Conservation (phyloP, 768 basidiomycete genomes). For the Termitomyces sp. region DNA sequence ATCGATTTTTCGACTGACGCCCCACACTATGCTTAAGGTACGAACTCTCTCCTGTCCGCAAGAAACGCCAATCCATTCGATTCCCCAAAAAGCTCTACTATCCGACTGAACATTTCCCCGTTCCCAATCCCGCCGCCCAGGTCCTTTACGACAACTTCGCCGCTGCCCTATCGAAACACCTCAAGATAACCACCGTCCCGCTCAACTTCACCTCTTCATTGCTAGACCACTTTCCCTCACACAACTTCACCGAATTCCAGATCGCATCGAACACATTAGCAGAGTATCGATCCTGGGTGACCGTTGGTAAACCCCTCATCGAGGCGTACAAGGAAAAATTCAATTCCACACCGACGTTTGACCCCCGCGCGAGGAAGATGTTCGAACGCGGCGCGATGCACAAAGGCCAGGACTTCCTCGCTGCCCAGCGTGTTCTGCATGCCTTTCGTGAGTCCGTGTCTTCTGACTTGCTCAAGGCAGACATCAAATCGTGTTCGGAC, state of each 20-base stretch:
- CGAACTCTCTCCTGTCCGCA: slow-evolving; percentile 21
- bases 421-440: slow-evolving; percentile 20
- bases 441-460: slow-evolving; percentile 20
- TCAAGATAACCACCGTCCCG: slow-evolving; percentile 20
- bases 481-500: slow-evolving; percentile 26
- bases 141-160: slow-evolving; percentile 24
- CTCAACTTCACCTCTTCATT: slow-evolving; percentile 24
- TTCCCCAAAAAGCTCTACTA: slow-evolving; percentile 27
- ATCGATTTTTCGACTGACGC: not conserved
- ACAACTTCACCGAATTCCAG: slow-evolving; percentile 23
- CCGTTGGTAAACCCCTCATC: slow-evolving; percentile 27
- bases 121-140: slow-evolving; percentile 25
- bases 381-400: slow-evolving; percentile 21
- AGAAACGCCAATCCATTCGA: slow-evolving; percentile 16
- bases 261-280: slow-evolving; percentile 25
- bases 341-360: slow-evolving; percentile 21
- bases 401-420: slow-evolving; percentile 20
- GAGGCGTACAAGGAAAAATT: slow-evolving; percentile 17
- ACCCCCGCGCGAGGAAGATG: slow-evolving; percentile 25
- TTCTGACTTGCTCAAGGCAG: slow-evolving; percentile 21
- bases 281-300: slow-evolving; percentile 29
- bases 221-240: slow-evolving; percentile 23
- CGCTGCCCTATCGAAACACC: slow-evolving; percentile 16
- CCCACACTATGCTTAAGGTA: slow-evolving; percentile 18
- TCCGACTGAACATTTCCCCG: slow-evolving; percentile 30